These are phyloP conservation scores for Scedosporium minutisporum DNA, from an alignment of 2,329 filamentous ascomycete species.

Conservation along the genomic window DNA sequence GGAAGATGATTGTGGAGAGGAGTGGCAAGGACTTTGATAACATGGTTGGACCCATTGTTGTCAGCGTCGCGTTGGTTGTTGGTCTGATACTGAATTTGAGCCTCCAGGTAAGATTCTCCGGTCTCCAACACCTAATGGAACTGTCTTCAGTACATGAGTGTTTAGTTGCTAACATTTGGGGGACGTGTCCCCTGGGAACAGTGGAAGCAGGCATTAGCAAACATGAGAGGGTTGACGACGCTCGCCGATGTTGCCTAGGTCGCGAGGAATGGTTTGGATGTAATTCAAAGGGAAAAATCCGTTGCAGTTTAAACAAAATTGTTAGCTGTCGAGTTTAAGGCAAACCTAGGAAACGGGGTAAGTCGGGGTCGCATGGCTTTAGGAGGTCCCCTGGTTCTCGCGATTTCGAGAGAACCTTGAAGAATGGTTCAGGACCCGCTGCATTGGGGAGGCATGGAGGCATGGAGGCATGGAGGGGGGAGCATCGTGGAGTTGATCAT, in stretches of 20 bases:
- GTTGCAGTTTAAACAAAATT: background rate
- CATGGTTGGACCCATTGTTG: slow-evolving; percentile 70
- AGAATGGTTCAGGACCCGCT: background rate
- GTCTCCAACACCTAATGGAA: too few relatives aligned
- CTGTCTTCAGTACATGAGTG: background rate
- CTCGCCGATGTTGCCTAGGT: background rate
- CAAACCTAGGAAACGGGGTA: background rate
- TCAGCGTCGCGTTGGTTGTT: slow-evolving; percentile 68
- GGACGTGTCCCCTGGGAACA: background rate
- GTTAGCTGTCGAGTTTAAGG: background rate
- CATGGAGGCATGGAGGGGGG: background rate
- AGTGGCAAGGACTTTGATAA: slow-evolving; percentile 94
- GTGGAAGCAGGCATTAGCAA: background rate
- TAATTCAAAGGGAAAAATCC: background rate
- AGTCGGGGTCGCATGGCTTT: background rate
- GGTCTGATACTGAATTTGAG: slow-evolving; percentile 81
- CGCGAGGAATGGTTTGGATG: background rate
- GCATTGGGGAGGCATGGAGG: background rate
- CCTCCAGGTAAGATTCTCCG: slow-evolving; percentile 56
- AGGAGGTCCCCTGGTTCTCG: background rate
- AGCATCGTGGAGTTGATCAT: background rate
- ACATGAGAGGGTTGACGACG: background rate
- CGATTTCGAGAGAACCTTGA: background rate
- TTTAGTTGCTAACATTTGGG: background rate
- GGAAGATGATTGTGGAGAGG: slow-evolving; percentile 70